Base-by-base conservation (phyloP, 495 filamentous ascomycete species). In the Penicillium nucicola region DNA sequence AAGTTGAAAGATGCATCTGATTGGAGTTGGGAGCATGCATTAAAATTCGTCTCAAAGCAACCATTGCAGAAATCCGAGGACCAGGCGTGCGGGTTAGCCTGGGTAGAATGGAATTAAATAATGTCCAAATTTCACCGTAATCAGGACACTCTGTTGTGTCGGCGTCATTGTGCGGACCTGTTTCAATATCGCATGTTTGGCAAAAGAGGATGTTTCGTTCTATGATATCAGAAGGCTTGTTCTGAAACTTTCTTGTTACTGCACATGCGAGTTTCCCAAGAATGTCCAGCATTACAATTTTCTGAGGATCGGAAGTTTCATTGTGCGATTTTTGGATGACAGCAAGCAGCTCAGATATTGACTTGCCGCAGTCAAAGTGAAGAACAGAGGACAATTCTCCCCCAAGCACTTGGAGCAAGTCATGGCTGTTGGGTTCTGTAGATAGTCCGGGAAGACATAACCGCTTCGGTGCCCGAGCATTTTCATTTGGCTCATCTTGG, bases 61-160 rank as follows among this genome's bases (percentile, higher is more conserved):
- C 58, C 81, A 95, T 90, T 18, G 86, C 84, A 48, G 80, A 74
- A 15, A 96, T 77, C 30, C 92, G 81, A 35, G 83, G 72, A 40
- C 77, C 77, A 20, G 76, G 75, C 5, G 79, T 80, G 37, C 81
- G 78, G n/a, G 75, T 64, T 36, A 91, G 81, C 15, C 67, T 75
- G 3, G 79, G 72, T 15, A 80, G 53, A 25, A 95, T 66, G 12
- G 70, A 70, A 17, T 70, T 61, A 45, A 95, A 77, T 6, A 81
- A 70, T 7, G 64, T 55, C 43, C 84, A 74, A 17, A 81, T 50
- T 43, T 78, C 70, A 47, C 72, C 63, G 53, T 73, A 76, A 34
- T 67, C 55, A 18, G 56, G 17, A 38, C 55, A 48, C 50, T 61
- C 52, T 64, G 54, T 25, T 64, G 54, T 25, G 47, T 37, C 22